A percentile compares a stretch with the other conserved stretches of the same genome.
Conservation (phyloP, 768 basidiomycete genomes). For the Termitomyces sp. region DNA sequence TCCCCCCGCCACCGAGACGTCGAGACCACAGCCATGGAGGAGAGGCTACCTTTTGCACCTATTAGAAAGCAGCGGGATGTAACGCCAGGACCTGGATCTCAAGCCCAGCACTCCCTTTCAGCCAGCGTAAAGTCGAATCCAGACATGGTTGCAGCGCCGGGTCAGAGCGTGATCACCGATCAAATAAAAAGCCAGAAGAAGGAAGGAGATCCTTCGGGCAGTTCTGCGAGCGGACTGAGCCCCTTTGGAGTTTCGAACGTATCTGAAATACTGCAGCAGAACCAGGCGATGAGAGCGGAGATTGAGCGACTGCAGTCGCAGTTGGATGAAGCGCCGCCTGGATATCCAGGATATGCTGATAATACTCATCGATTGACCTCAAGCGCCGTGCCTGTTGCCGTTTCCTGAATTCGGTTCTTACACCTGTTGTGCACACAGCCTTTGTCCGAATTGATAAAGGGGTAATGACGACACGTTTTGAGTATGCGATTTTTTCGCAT, state of each 20-base stretch:
- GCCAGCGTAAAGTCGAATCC: not conserved
- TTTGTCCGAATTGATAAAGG: not conserved
- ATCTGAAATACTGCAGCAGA: not conserved
- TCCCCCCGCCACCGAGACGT: not conserved
- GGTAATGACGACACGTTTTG: not conserved
- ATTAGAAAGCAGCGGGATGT: not conserved
- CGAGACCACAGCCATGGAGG: not conserved
- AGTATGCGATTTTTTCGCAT: not conserved
- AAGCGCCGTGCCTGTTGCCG: not conserved
- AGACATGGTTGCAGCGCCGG: not conserved
- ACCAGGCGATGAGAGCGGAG: constrained; percentile 8
- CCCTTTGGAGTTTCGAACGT: not conserved
- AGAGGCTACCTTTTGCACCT: not conserved
- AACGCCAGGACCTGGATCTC: not conserved
- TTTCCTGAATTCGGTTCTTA: not conserved
- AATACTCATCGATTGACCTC: not conserved
- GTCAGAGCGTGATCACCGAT: not conserved
- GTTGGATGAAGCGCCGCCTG: constrained; percentile 12
- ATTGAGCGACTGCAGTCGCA: constrained; percentile 9
- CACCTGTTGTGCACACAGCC: not conserved
- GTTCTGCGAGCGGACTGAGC: not conserved
- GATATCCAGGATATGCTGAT: constrained; percentile 4
- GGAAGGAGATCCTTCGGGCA: no score
- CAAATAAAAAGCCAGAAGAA: not conserved
- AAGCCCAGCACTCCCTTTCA: not conserved